Evolutionary conservation across 2,329 filamentous ascomycete species (phyloP), one percentile per base, ranked within the genome.

Genomic region (Aspergillus carbonarius): DNA sequence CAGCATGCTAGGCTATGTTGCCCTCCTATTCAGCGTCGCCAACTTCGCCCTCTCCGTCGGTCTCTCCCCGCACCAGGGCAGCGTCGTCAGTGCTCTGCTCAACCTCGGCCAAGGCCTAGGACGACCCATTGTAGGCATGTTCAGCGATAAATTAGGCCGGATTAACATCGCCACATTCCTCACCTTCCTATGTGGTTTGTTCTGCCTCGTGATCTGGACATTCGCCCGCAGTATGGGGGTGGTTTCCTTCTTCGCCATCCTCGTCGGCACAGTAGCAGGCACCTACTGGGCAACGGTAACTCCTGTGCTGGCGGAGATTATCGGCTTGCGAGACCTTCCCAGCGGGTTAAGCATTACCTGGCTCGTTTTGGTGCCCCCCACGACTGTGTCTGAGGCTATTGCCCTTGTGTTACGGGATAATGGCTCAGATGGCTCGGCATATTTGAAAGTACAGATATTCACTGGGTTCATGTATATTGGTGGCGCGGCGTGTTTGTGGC

Each of bases 1-100:
- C 61, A 85, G 80, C 52, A 85, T 88, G 80, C 74, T 90, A 5
- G 87, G 84, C 5, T 89, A 89, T 63, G 83, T 88, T 18, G 83
- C 86, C 0, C 72, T 89, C 1, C 76, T 89, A 2, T 90, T 88
- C 73, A 85, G 82, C 2, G 71, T 90, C 8, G 83, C 87, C 1
- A 85, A 83, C 59, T 89, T 87, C 66, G 85, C 85, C 1, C 75
- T 80, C 6, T 80, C 80, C 0, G 80, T 88, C 35, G 86, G 86
- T 0, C 78, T 89, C 4, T 78, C 78, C 0, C 74, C 83, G 1
- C 75, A 81, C n/a, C 85, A 89, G 68, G 86, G 84, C 0, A 82
- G 82, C 13, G 77, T 86, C 39, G 79, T 88, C n/a, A 82, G 82
- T 4, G 87, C 87, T 0, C 66, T 89, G 9, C 74, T 89, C 53